Evolutionary conservation across 805 yeast species (phyloP).

Genomic region (Nakazawaea ambrosiae): DNA sequence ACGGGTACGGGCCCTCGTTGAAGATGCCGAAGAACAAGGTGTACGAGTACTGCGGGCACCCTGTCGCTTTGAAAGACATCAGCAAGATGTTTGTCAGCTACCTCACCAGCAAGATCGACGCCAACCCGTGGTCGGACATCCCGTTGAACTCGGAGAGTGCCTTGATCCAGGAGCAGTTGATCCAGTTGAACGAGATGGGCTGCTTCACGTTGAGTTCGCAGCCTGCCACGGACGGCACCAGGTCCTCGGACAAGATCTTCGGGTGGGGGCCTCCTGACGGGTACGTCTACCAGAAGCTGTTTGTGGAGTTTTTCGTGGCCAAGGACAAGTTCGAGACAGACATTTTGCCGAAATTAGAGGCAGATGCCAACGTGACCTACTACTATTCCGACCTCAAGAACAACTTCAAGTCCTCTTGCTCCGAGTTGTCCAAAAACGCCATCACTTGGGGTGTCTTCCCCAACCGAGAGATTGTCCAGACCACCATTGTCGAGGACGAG

Average conservation of each 20-base stretch:
- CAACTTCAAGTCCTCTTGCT: constrained; percentile 39
- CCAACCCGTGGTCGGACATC: constrained; percentile 88
- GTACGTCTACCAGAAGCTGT: constrained; percentile 83
- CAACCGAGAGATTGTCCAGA: constrained; percentile 79
- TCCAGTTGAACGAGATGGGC: constrained; percentile 66
- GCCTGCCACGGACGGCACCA: constrained; percentile 81
- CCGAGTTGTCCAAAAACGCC: constrained; percentile 52
- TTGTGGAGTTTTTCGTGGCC: constrained; percentile 83
- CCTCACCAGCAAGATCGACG: constrained; percentile 65
- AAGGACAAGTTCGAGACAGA: constrained; percentile 57
- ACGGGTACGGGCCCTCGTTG: constrained; percentile 91
- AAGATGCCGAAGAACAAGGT: constrained; percentile 68
- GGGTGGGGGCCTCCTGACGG: constrained; percentile 99
- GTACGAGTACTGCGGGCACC: constrained; percentile 73
- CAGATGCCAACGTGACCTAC: constrained; percentile 53
- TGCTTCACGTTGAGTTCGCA: constrained; percentile 91
- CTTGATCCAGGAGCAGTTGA: constrained; percentile 83
- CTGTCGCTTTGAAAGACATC: constrained; percentile 52
- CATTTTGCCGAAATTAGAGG: constrained; percentile 46
- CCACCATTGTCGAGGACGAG: constrained; percentile 87
- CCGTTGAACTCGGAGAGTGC: constrained; percentile 87
- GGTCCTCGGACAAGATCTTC: constrained; percentile 75
- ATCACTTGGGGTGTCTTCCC: constrained; percentile 99
- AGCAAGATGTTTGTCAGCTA: constrained; percentile 63
- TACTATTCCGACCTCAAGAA: constrained; percentile 65